phyloP scores from a whole-genome alignment of 164 flowering plant genomes.

The Akebia trifoliata region DNA sequence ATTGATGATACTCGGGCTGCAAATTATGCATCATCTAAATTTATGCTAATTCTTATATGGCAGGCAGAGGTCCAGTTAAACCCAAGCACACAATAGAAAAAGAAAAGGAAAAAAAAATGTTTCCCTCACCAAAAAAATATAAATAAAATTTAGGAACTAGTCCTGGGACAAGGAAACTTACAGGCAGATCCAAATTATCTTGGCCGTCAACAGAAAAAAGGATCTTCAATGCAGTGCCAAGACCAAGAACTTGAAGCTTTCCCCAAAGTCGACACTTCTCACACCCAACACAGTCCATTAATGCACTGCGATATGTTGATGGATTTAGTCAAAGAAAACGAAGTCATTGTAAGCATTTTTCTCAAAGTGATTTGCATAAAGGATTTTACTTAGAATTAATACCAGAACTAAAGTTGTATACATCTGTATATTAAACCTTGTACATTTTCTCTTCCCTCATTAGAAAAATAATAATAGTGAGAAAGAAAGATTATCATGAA shows the following conservation, averaged over 20 bases:
- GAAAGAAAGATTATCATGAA: neutral
- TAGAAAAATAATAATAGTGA: neutral
- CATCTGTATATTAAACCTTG: too few relatives aligned
- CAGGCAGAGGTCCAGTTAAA: too few relatives aligned
- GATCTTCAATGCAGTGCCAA: constrained; percentile 93
- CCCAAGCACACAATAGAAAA: too few relatives aligned
- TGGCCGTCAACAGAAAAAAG: constrained; percentile 81
- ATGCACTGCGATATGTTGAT: constrained; percentile 48
- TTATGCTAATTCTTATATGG: too few relatives aligned
- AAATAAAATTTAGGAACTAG: neutral
- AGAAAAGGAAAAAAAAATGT: neutral
- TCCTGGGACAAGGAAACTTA: constrained; percentile 37
- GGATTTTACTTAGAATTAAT: neutral
- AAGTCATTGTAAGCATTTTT: neutral
- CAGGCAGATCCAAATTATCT: constrained; percentile 34
- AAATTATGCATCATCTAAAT: too few relatives aligned
- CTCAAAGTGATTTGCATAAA: neutral
- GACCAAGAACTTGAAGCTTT: constrained; percentile 98
- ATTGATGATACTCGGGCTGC: too few relatives aligned
- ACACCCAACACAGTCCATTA: constrained; percentile 99
- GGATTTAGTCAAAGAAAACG: neutral
- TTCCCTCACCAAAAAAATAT: neutral
- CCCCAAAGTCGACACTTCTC: constrained; percentile 99
- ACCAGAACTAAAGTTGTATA: too few relatives aligned
- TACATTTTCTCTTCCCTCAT: neutral